Conservation (phyloP, 2,329 filamentous ascomycete genomes). For the Periconia digitata region DNA sequence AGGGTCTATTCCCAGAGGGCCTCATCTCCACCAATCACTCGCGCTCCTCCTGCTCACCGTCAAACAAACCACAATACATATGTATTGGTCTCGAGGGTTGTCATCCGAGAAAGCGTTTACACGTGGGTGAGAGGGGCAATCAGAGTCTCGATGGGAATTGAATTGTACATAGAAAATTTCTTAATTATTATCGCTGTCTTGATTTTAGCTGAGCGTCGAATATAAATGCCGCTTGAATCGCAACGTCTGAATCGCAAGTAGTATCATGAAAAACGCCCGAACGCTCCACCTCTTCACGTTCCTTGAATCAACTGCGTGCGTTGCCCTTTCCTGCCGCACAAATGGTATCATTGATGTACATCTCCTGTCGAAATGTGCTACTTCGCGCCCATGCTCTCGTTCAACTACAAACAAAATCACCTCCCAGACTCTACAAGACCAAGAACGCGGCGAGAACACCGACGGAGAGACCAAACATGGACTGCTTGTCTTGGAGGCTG, state of each 20-base stretch:
- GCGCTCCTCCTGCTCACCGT: background rate
- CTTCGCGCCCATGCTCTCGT: conserved; percentile 1
- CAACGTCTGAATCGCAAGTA: background rate
- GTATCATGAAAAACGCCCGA: conserved; percentile 7
- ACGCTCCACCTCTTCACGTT: background rate
- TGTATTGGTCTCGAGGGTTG: too few species aligned
- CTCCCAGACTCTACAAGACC: conserved; percentile 21
- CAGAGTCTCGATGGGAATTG: too few species aligned
- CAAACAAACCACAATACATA: too few species aligned
- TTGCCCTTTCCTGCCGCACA: conserved; percentile 11
- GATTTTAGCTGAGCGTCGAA: background rate
- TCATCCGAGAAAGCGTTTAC: too few species aligned
- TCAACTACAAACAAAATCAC: background rate
- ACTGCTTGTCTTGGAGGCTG: conserved; percentile 20
- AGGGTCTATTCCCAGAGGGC: conserved; percentile 4
- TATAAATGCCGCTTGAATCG: background rate
- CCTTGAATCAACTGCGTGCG: conserved; percentile 22
- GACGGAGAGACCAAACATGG: conserved; percentile 27
- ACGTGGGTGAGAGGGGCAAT: too few species aligned
- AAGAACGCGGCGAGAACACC: conserved; percentile 28
- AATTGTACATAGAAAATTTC: background rate
- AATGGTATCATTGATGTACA: conserved; percentile 27
- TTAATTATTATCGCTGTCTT: background rate
- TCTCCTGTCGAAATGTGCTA: background rate
- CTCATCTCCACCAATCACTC: conserved; percentile 17